Percentiles rank a stretch among this genome's conserved stretches.
These are phyloP conservation scores for Aspergillus aculeatinus DNA, from an alignment of 2,329 filamentous ascomycete genomes.

Conservation along the genomic window DNA sequence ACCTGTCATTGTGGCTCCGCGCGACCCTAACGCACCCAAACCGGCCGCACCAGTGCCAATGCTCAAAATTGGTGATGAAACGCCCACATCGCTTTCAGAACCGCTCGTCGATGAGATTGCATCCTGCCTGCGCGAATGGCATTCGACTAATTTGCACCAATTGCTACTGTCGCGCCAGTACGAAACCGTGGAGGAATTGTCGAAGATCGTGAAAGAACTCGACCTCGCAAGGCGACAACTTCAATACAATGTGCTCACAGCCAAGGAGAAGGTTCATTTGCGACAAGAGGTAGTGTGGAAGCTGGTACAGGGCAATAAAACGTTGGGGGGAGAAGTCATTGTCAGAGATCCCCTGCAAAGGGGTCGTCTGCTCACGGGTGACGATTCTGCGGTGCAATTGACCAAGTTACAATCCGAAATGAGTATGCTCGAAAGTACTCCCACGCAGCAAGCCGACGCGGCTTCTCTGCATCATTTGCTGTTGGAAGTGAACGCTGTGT, in stretches of 20 bases:
- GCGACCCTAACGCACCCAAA: slow-evolving; percentile 64
- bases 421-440: slow-evolving; percentile 86
- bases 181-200: slow-evolving; percentile 74
- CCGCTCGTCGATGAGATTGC: slow-evolving; percentile 96
- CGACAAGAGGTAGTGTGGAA: slow-evolving; percentile 95
- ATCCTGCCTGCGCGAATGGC: slow-evolving; percentile 95
- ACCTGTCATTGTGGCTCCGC: slow-evolving; percentile 36
- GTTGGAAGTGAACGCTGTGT: slow-evolving; percentile 79
- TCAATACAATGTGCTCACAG: slow-evolving; percentile 88
- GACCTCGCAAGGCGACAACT: slow-evolving; percentile 86
- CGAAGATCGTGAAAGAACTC: slow-evolving; percentile 74
- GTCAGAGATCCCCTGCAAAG: slow-evolving; percentile 82
- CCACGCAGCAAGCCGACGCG: slow-evolving; percentile 65
- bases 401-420: slow-evolving; percentile 92
- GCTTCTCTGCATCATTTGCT: slow-evolving; percentile 75
- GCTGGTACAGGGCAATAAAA: slow-evolving; percentile 87
- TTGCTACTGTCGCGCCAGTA: slow-evolving; percentile 83
- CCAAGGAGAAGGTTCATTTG: slow-evolving; percentile 74
- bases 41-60: slow-evolving; percentile 93
- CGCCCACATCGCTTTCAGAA: slow-evolving; percentile 81
- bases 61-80: slow-evolving; percentile 97
- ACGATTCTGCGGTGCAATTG: slow-evolving; percentile 89
- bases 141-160: slow-evolving; percentile 94
- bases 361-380: slow-evolving; percentile 82
- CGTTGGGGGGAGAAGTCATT: slow-evolving; percentile 90